phyloP scores from a whole-genome alignment of 352 stramenopile genomes.

The Phytophthora macrochlamydospora region DNA sequence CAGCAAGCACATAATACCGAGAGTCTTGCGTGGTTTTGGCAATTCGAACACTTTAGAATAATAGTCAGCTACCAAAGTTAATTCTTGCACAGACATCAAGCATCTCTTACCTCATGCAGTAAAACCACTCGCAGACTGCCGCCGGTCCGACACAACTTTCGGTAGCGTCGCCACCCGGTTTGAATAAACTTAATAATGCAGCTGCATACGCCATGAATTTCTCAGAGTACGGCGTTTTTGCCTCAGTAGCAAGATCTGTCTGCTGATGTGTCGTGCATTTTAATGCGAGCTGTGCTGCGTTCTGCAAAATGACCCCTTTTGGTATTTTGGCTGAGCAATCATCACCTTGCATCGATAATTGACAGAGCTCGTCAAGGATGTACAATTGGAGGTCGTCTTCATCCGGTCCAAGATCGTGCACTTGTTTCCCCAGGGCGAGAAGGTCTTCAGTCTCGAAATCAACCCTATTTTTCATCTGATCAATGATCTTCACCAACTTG shows the following conservation, averaged over 20 bases:
- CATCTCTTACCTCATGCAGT: slow-evolving; percentile 60
- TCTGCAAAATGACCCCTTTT: slow-evolving; percentile 58
- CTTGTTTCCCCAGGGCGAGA: slow-evolving; percentile 53
- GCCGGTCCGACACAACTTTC: slow-evolving; percentile 34
- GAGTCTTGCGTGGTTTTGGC: slow-evolving; percentile 59
- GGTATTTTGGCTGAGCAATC: slow-evolving; percentile 24
- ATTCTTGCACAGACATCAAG: neutral
- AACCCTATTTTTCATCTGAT: slow-evolving; percentile 45
- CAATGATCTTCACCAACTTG: slow-evolving; percentile 27
- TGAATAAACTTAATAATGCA: slow-evolving; percentile 42
- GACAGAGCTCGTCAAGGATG: slow-evolving; percentile 64
- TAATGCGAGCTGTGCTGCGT: slow-evolving; percentile 68
- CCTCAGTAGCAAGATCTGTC: slow-evolving; percentile 1
- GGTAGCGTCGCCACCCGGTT: neutral
- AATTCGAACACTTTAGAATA: slow-evolving; percentile 63
- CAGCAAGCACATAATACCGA: slow-evolving; percentile 60
- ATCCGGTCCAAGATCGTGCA: slow-evolving; percentile 26
- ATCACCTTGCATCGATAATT: slow-evolving; percentile 16
- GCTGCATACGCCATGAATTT: slow-evolving; percentile 52
- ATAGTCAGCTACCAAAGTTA: slow-evolving; percentile 1
- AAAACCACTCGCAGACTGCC: slow-evolving; percentile 80
- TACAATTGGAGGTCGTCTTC: slow-evolving; percentile 45
- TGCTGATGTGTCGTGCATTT: slow-evolving; percentile 27
- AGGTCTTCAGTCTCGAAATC: slow-evolving; percentile 76
- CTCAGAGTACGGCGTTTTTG: slow-evolving; percentile 25